Base-by-base conservation (phyloP, 345 rosid genomes). In the Tarenaya hassleriana region DNA sequence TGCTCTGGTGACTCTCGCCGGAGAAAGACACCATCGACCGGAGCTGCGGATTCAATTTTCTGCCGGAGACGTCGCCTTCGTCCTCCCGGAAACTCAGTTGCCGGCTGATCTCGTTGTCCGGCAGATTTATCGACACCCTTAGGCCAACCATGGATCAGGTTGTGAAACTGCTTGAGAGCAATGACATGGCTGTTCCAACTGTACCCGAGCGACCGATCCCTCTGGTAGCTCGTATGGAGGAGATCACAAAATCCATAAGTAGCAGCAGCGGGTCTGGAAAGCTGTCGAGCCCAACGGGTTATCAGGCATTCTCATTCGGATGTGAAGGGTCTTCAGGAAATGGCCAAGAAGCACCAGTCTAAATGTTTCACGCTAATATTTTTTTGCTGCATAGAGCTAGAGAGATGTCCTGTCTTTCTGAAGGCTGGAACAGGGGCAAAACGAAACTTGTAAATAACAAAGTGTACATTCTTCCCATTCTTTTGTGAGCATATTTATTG, bases 101-200 rank as follows among this genome's bases (percentile, higher is more conserved):
- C 77, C 79, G 0, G 97, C 79, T 87, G 52, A 91, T 91, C 78
- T 91, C 98, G 45, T 91, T 91, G 62, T 91, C 95, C 1, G 98
- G 98, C 52, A 91, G 72, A 61, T 91, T 83, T 33, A 91, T 91
- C 16, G 94, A 91, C 11, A 91, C 98, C 72, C 98, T 78, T 10
- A 74, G 97, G 69, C 97, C 97, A 34, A 79, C 88, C 7, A 89
- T 89, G 97, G 97, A 86, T 66, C 95, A 83, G 74, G 95, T 79
- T 32, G 94, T 83, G 68, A 90, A 90, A 68, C 81, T 90, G 86
- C 54, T 90, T 64, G 97, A 90, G 71, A 79, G 84, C 5, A 88
- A 90, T 13, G 90, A 90, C 29, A 42, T 75, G 42, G 64, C 83
- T 4, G 77, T 90, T 39, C 90, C 86, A 11, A 57, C 77, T 3